A percentile compares a stretch with the other conserved stretches of the same genome.
Conservation (phyloP, 1,284 basidiomycete genomes). For the Leccinum ponderosum region DNA sequence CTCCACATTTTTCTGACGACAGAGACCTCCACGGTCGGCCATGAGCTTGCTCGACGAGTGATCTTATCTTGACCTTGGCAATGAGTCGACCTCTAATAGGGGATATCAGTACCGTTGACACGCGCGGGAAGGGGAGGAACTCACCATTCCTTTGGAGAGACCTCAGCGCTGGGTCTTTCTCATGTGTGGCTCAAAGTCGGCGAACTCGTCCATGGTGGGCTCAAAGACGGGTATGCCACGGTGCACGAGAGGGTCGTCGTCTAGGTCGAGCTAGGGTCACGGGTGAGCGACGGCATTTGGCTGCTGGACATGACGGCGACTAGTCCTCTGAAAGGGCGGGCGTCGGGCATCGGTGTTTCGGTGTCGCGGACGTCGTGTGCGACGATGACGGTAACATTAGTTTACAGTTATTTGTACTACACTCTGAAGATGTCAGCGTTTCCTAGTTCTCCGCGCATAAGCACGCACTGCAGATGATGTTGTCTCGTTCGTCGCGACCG, state of each 20-base stretch:
- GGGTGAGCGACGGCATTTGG: constrained; percentile 47
- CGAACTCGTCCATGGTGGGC: constrained; percentile 85
- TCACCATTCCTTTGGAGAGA: constrained; percentile 82
- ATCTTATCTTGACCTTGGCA: constrained; percentile 82
- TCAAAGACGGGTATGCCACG: constrained; percentile 94
- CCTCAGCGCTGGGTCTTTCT: constrained; percentile 83
- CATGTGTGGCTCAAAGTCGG: constrained; percentile 69
- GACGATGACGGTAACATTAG: background rate
- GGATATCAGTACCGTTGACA: constrained; percentile 3
- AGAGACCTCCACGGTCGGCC: constrained; percentile 82
- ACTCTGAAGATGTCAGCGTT: too few relatives aligned
- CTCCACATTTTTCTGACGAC: constrained; percentile 89
- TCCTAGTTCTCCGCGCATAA: too few relatives aligned
- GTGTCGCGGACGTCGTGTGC: constrained; percentile 11
- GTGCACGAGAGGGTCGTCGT: constrained; percentile 80
- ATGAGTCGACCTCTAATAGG: constrained; percentile 53
- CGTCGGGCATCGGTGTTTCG: too few relatives aligned
- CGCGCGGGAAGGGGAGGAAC: constrained; percentile 26
- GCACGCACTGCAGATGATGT: constrained; percentile 11
- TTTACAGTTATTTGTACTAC: background rate
- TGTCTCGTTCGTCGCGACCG: background rate
- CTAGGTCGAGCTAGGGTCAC: constrained; percentile 62
- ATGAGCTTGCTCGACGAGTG: constrained; percentile 93
- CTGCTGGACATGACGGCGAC: constrained; percentile 20
- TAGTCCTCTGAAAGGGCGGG: background rate